Evolutionary conservation across 106 monocot genomes (phyloP), one percentile per base, ranked within the genome.

Genomic region (Apostasia ramifera): DNA sequence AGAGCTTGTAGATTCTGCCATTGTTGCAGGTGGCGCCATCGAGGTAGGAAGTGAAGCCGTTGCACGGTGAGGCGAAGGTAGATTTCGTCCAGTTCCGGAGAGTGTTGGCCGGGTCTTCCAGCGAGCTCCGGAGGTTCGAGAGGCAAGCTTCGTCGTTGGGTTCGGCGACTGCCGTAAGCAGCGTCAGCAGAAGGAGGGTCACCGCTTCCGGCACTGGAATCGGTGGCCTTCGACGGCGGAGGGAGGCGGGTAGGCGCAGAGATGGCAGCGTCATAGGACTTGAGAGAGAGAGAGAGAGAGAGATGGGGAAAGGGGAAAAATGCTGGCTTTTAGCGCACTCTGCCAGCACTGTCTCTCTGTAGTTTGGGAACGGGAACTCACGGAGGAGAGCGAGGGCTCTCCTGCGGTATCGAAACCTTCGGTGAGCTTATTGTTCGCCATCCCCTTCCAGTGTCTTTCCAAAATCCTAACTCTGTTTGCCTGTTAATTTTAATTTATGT

Each of bases 11-110:
- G 74, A 89, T 74, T 42, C 89, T 73, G 66, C 82, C 85, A 75
- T 89, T 89, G 89, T 85, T 89, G 80, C 89, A 89, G 82, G 89
- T 89, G 64, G 70, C 85, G 47, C 89, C 89, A 15, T 70, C 59
- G 46, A 89, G 85, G 75, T 69, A 78, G 53, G 89, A 80, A 26
- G 80, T 82, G 77, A 80, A 69, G 49, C 85, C 82, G 70, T 82
- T 89, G 80, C 89, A 89, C 4, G 89, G 82, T 52, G 68, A 52
- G 12, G 80, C 71, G 77, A 80, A 78, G 77, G 66, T 82, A 49
- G 70, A 12, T 39, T 41, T 44, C 9, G 80, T 82, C 85, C 89
- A 85, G 80, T 85, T 85, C 10, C 49, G 44, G 49, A 85, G 85
- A 61, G 45, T 60, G 14, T 46, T 50, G 37, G 38, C 5, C 1